A percentile compares a stretch with the other conserved stretches of the same genome.
phyloP scores from a whole-genome alignment of 2,329 filamentous ascomycete genomes.

The Sordariomycetes sp. region DNA sequence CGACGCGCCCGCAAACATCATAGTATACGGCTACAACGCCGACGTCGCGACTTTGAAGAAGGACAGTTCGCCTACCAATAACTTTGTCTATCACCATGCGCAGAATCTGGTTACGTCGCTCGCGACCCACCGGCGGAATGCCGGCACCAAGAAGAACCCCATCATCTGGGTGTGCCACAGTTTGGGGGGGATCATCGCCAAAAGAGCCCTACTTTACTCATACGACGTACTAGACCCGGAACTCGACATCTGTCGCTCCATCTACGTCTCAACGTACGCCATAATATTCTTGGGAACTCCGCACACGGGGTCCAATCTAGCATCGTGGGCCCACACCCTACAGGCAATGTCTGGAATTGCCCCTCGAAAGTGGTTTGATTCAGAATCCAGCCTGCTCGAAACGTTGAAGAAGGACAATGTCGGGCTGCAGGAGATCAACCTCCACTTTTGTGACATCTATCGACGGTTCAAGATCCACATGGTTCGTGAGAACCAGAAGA shows the following conservation, averaged over 20 bases:
- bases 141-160: conserved; percentile 43
- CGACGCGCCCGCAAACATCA: conserved; percentile 43
- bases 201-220: conserved; percentile 55
- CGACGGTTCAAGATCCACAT: conserved; percentile 61
- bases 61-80: conserved; percentile 45
- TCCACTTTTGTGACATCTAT: conserved; percentile 58
- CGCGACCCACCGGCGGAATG: conserved; percentile 46
- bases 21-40: conserved; percentile 66
- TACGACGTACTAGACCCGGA: conserved; percentile 44
- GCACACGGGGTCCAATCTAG: conserved; percentile 55
- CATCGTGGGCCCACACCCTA: conserved; percentile 53
- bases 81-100: conserved; percentile 57
- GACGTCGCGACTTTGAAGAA: conserved; percentile 39
- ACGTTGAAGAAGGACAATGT: conserved; percentile 64
- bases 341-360: conserved; percentile 56
- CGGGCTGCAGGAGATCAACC: conserved; percentile 61
- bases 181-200: conserved; percentile 59
- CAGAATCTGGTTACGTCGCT: conserved; percentile 53
- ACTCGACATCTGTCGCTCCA: conserved; percentile 51
- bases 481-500: conserved; percentile 63
- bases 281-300: conserved; percentile 69
- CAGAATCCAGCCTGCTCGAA: conserved; percentile 53
- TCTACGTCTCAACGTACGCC: conserved; percentile 63
- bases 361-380: conserved; percentile 53
- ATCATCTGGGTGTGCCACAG: conserved; percentile 70